Evolutionary conservation across 1,139 yeast species (phyloP).

Genomic region (Blastobotrys serpentis): DNA sequence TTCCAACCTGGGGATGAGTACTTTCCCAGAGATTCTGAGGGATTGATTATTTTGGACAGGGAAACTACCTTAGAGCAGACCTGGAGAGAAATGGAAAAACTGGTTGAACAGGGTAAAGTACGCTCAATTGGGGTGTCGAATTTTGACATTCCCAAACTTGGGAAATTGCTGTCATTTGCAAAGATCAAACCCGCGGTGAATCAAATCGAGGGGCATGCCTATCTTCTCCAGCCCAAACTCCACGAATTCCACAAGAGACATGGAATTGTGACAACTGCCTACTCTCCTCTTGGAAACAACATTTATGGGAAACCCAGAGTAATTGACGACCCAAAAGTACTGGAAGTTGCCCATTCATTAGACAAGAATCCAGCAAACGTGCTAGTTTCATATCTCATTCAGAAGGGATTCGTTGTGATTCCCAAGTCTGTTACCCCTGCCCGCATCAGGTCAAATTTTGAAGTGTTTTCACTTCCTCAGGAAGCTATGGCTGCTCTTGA

Average conservation of each 20-base stretch:
- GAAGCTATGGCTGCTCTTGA: conserved; percentile 54
- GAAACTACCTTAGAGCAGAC: conserved; percentile 83
- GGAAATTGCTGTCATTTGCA: conserved; percentile 69
- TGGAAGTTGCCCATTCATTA: conserved; percentile 54
- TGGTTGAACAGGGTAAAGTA: conserved; percentile 59
- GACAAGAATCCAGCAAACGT: conserved; percentile 60
- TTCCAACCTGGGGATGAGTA: conserved; percentile 54
- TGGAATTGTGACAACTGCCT: conserved; percentile 70
- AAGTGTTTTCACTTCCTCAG: conserved; percentile 49
- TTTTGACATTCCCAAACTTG: conserved; percentile 67
- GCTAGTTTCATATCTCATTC: conserved; percentile 66
- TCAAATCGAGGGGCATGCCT: conserved; percentile 90
- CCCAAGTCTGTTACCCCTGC: conserved; percentile 66
- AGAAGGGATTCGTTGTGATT: conserved; percentile 65
- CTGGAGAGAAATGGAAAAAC: conserved; percentile 68
- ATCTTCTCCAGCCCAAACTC: conserved; percentile 70
- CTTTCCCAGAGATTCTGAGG: conserved; percentile 70
- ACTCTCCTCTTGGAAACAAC: conserved; percentile 61
- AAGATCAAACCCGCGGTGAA: conserved; percentile 72
- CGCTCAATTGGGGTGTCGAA: conserved; percentile 81
- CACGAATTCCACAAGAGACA: conserved; percentile 58
- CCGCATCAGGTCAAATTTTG: conserved; percentile 59
- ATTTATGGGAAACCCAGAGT: conserved; percentile 28
- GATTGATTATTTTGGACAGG: conserved; percentile 57
- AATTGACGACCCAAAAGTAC: conserved; percentile 26